Percentiles rank a stretch among this genome's conserved stretches.
These are phyloP conservation scores for Lantana camara DNA, from an alignment of 257 asterid genomes.

Conservation along the genomic window DNA sequence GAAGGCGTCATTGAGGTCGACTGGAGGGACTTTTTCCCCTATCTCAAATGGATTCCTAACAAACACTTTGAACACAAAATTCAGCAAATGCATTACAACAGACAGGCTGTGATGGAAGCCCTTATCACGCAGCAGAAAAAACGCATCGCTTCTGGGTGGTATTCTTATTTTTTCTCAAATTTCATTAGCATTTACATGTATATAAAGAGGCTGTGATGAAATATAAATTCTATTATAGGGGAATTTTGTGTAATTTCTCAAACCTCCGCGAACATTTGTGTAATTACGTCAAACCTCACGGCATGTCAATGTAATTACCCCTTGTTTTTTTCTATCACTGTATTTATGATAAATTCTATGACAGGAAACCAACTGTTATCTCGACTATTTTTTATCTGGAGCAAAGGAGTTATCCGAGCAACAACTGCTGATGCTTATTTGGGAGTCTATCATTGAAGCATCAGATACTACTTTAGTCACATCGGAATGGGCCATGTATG, in stretches of 20 bases:
- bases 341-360: constrained; percentile 12
- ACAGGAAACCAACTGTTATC: constrained; percentile 67
- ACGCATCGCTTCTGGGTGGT: constrained; percentile 77
- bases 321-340: too few relatives aligned
- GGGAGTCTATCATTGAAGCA: constrained; percentile 90
- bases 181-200: neutral
- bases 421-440: constrained; percentile 65
- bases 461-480: constrained; percentile 77
- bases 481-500: constrained; percentile 94
- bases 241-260: too few relatives aligned
- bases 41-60: constrained; percentile 90
- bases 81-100: constrained; percentile 38
- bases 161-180: neutral
- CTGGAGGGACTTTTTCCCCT: constrained; percentile 99
- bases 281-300: too few relatives aligned
- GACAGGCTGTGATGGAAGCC: constrained; percentile 71
- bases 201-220: too few relatives aligned
- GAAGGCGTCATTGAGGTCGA: constrained; percentile 93
- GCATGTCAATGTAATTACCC: too few relatives aligned
- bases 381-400: constrained; percentile 65
- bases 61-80: constrained; percentile 54
- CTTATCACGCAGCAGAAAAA: constrained; percentile 55
- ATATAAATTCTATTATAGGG: too few relatives aligned
- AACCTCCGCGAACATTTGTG: too few relatives aligned
- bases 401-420: constrained; percentile 60